phyloP scores from a whole-genome alignment of 345 rosid species.

The Arabidopsis arenosa region DNA sequence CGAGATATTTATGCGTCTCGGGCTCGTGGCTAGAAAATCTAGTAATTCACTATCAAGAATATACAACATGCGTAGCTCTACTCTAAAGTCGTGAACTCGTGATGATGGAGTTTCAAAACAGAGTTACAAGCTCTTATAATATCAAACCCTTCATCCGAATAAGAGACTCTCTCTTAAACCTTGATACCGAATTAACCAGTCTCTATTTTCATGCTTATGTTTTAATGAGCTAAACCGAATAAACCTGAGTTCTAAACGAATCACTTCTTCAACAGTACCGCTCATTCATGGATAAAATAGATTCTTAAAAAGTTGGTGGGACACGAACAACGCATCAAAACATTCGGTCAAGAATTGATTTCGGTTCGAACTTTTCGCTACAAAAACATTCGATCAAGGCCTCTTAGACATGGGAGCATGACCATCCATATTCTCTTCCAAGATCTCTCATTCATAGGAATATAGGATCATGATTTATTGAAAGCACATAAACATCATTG shows the following conservation, averaged over 20 bases:
- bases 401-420: background rate
- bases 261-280: background rate
- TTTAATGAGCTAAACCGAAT: background rate
- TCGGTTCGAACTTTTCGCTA: background rate
- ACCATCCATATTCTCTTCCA: background rate
- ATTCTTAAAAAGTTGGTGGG: background rate
- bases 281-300: background rate
- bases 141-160: background rate
- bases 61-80: background rate
- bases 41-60: background rate
- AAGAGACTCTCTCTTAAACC: background rate
- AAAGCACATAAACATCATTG: conserved; percentile 4
- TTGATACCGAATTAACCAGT: background rate
- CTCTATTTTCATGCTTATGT: background rate
- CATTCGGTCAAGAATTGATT: background rate
- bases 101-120: background rate
- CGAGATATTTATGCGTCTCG: background rate
- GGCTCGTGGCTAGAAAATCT: background rate
- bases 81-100: background rate
- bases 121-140: background rate
- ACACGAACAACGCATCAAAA: background rate
- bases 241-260: background rate
- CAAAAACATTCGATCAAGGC: background rate
- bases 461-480: background rate
- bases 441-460: background rate